These are phyloP conservation scores for Pseudozyma tsukubaensis DNA, from an alignment of 1,284 basidiomycete species.

Conservation along the genomic window DNA sequence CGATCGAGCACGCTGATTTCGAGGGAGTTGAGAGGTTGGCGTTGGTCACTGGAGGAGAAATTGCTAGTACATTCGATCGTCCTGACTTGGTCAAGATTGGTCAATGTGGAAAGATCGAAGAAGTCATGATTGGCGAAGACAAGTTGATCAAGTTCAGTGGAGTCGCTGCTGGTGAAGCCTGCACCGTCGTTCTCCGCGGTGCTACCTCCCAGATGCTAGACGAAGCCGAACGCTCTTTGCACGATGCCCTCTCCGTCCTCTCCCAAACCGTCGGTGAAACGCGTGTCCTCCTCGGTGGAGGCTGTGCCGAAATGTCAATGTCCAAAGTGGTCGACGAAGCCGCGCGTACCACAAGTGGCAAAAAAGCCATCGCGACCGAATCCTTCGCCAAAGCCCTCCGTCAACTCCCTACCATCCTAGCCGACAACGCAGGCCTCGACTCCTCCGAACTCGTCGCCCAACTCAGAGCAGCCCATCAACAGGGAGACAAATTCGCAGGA, in stretches of 20 bases:
- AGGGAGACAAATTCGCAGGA: conserved; percentile 84
- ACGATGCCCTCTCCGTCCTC: conserved; percentile 95
- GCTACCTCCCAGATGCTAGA: conserved; percentile 99
- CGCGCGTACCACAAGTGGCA: conserved; percentile 85
- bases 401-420: conserved; percentile 89
- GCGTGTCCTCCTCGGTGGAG: conserved; percentile 90
- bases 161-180: conserved; percentile 97
- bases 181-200: conserved; percentile 95
- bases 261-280: conserved; percentile 99
- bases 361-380: conserved; percentile 95
- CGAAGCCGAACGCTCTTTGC: conserved; percentile 96
- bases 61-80: conserved; percentile 92
- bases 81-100: conserved; percentile 95
- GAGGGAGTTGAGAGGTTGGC: conserved; percentile 97
- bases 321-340: conserved; percentile 91
- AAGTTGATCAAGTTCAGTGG: conserved; percentile 99
- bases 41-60: conserved; percentile 97
- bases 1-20: conserved; percentile 98
- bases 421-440: conserved; percentile 97
- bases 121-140: conserved; percentile 99
- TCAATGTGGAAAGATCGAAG: conserved; percentile 92
- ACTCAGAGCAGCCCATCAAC: conserved; percentile 92
- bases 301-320: conserved; percentile 99
- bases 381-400: conserved; percentile 88
- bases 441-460: conserved; percentile 92